phyloP scores from a whole-genome alignment of 2,329 filamentous ascomycete genomes.

The Xylariomycetidae sp. region DNA sequence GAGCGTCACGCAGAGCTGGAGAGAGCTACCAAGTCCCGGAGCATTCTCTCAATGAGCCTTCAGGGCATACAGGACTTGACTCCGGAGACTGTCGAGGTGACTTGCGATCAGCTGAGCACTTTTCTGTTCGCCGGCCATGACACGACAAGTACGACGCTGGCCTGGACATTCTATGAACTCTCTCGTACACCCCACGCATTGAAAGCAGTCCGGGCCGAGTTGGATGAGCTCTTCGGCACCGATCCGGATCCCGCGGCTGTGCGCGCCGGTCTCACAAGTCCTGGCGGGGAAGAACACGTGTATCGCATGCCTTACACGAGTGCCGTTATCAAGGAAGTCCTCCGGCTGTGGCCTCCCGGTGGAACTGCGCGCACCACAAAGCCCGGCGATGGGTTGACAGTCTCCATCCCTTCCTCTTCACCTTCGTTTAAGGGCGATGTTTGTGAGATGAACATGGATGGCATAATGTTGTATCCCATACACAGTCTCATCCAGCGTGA shows the following conservation, averaged over 20 bases:
- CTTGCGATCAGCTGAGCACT: constrained; percentile 12
- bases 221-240: constrained; percentile 9
- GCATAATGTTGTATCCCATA: constrained; percentile 9
- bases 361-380: constrained; percentile 8
- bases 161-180: constrained; percentile 15
- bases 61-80: constrained; percentile 8
- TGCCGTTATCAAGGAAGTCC: constrained; percentile 14
- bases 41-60: constrained; percentile 11
- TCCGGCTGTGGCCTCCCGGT: constrained; percentile 11
- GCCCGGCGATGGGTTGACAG: constrained; percentile 9
- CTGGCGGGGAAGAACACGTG: constrained; percentile 2
- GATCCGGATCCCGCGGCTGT: constrained; percentile 1
- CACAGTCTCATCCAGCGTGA: constrained; percentile 16
- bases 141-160: constrained; percentile 9
- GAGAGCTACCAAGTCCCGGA: constrained; percentile 7
- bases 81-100: constrained; percentile 7
- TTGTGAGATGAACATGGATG: constrained; percentile 11
- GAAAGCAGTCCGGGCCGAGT: constrained; percentile 9
- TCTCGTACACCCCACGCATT: constrained; percentile 8
- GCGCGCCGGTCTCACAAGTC: constrained; percentile 1
- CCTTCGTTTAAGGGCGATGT: constrained; percentile 5
- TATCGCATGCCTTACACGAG: constrained; percentile 7
- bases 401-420: constrained; percentile 10
- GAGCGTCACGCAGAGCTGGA: constrained; percentile 3
- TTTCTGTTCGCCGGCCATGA: constrained; percentile 18